Conservation (phyloP, 257 asterid species). For the Anisodus tanguticus region DNA sequence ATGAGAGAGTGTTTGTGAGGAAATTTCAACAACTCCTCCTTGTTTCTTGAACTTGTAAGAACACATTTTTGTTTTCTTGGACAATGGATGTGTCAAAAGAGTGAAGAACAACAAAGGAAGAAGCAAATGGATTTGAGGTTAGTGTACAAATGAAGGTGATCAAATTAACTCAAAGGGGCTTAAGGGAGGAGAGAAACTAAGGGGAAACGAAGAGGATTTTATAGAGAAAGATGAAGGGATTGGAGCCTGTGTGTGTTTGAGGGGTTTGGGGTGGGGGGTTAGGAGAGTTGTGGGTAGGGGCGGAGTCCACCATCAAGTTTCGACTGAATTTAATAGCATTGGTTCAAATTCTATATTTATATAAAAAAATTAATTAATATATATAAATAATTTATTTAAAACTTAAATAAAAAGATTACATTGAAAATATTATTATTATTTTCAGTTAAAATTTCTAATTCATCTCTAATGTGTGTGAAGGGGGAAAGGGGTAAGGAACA, state of each 20-base stretch:
- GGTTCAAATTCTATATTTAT: too few relatives aligned
- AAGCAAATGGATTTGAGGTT: neutral
- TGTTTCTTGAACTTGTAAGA: slow-evolving; percentile 55
- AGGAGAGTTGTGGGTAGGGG: neutral
- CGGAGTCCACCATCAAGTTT: too few relatives aligned
- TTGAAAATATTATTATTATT: too few relatives aligned
- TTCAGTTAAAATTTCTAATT: too few relatives aligned
- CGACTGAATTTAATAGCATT: too few relatives aligned
- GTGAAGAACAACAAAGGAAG: neutral
- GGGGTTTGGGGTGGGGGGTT: neutral
- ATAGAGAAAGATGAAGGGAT: slow-evolving; percentile 53
- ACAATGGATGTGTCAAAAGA: neutral
- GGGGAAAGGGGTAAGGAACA: slow-evolving; percentile 24
- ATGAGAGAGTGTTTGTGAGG: slow-evolving; percentile 31
- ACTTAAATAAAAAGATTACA: too few relatives aligned
- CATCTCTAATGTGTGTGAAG: too few relatives aligned
- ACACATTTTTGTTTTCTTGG: slow-evolving; percentile 43
- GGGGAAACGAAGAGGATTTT: neutral
- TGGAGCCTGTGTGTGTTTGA: slow-evolving; percentile 42
- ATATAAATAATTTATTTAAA: too few relatives aligned
- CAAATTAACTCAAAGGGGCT: neutral
- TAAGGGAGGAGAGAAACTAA: neutral
- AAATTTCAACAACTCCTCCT: slow-evolving; percentile 31
- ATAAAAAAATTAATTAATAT: too few relatives aligned
- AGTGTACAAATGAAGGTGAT: neutral